phyloP scores from a whole-genome alignment of 2,329 filamentous ascomycete genomes.

The Colletotrichum sp. region DNA sequence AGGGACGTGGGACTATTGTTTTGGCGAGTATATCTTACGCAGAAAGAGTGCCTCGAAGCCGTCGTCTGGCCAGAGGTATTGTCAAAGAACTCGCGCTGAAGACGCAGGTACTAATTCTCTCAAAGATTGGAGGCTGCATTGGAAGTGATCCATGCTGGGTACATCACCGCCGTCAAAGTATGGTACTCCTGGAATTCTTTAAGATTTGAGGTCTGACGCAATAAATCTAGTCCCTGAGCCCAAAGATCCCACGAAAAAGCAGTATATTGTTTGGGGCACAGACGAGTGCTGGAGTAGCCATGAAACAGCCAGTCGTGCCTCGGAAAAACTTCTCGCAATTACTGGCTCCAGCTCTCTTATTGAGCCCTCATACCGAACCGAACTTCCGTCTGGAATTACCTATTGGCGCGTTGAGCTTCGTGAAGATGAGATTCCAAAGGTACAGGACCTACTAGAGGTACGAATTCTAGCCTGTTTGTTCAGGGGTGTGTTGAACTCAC shows the following conservation, averaged over 20 bases:
- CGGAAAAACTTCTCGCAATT: neutral
- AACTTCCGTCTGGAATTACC: fast-evolving
- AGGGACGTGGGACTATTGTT: neutral
- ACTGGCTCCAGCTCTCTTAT: neutral
- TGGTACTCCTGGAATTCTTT: neutral
- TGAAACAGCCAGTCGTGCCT: neutral
- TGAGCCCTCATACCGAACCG: neutral
- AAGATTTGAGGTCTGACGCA: neutral
- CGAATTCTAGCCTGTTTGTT: neutral
- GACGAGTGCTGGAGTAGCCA: neutral
- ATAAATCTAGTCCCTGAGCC: neutral
- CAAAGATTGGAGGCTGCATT: too few relatives aligned
- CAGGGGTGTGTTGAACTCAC: neutral
- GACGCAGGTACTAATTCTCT: neutral
- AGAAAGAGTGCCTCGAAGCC: neutral
- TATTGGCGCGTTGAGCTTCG: neutral
- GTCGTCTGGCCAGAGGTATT: neutral
- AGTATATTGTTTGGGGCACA: neutral
- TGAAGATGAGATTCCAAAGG: neutral
- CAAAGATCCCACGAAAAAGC: neutral
- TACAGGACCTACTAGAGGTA: neutral
- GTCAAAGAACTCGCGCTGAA: neutral
- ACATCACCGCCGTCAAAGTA: neutral
- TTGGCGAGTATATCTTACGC: neutral
- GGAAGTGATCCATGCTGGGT: neutral